Percentiles rank a stretch among this genome's conserved stretches.
Evolutionary conservation across 106 monocot species (phyloP).

Genomic region (Triglochin maritima): DNA sequence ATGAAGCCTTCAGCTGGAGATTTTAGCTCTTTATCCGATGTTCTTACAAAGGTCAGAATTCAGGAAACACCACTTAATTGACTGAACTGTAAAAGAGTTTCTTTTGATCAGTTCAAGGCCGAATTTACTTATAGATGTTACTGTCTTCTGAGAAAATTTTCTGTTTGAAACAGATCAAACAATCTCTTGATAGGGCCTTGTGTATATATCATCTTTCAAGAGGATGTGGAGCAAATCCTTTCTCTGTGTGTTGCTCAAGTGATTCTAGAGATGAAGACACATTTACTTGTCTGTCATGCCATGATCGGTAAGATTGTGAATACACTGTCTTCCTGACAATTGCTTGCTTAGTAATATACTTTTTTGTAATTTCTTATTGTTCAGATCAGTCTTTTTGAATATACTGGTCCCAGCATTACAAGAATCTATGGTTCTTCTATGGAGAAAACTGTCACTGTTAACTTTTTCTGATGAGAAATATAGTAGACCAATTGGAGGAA

Average conservation of each 20-base stretch:
- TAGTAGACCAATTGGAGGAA: too few species aligned
- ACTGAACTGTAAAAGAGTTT: too few species aligned
- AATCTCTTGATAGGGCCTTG: constrained; percentile 39
- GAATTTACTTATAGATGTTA: too few species aligned
- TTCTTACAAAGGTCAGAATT: constrained; percentile 35
- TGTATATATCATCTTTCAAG: constrained; percentile 30
- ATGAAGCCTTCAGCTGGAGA: constrained; percentile 34
- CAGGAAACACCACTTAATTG: background rate
- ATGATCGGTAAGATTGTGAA: constrained; percentile 35
- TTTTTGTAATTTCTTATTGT: too few species aligned
- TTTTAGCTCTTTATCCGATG: constrained; percentile 23
- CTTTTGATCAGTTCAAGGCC: too few species aligned
- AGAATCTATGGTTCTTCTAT: too few species aligned
- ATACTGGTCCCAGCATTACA: too few species aligned
- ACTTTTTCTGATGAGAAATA: too few species aligned
- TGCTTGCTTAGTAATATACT: too few species aligned
- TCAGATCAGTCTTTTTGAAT: too few species aligned
- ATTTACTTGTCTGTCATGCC: constrained; percentile 52
- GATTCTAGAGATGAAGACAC: constrained; percentile 28
- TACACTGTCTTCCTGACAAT: too few species aligned
- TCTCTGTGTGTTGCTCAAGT: constrained; percentile 46
- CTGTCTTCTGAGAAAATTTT: background rate
- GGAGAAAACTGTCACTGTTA: too few species aligned
- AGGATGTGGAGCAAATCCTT: constrained; percentile 17
- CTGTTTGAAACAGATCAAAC: constrained; percentile 33